Percentiles rank a stretch among this genome's conserved stretches.
Conservation (phyloP, 257 asterid species). For the Solanum tacnaense region DNA sequence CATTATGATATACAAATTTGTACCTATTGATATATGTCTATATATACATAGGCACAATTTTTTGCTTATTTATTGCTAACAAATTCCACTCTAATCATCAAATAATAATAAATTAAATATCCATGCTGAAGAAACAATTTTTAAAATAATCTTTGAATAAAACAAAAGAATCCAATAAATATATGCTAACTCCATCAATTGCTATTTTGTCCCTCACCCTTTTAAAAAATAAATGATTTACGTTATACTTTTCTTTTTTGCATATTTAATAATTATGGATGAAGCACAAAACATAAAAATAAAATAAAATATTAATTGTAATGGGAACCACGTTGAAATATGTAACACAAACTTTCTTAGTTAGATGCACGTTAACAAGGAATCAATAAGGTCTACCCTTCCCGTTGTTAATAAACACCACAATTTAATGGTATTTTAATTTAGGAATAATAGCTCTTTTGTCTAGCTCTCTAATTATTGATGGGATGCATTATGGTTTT, state of each 20-base stretch:
- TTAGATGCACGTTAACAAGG: slow-evolving; percentile 1
- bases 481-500: background rate
- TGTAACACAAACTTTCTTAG: background rate
- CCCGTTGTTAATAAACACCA: background rate
- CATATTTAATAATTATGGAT: background rate
- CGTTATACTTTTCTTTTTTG: background rate
- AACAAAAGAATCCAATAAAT: too few relatives aligned
- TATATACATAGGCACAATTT: background rate
- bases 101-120: background rate
- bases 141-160: background rate
- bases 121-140: background rate
- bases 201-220: too few relatives aligned
- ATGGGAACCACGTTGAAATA: background rate
- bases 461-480: background rate
- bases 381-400: background rate
- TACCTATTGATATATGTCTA: background rate
- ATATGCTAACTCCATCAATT: too few relatives aligned
- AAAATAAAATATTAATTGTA: background rate
- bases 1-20: background rate
- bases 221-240: too few relatives aligned
- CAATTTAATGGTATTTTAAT: background rate
- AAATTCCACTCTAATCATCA: background rate
- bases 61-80: background rate
- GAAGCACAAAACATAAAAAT: too few relatives aligned
- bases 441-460: background rate